These are phyloP conservation scores for Cutaneotrichosporon cutaneum DNA, from an alignment of 1,284 basidiomycete species.

Conservation along the genomic window DNA sequence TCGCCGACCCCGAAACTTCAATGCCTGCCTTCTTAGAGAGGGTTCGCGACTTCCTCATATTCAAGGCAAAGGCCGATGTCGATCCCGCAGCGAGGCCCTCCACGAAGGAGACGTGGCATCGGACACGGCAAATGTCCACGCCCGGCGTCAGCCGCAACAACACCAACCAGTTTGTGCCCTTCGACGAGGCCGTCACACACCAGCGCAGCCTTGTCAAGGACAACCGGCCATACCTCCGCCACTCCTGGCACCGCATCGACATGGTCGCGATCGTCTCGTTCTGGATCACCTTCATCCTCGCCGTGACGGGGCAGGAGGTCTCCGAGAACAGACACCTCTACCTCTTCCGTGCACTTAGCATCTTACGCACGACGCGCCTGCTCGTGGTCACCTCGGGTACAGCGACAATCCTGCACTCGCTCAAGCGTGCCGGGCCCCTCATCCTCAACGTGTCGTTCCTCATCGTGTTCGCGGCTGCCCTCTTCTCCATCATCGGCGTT, in stretches of 20 bases:
- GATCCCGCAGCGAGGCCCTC: conserved; percentile 1
- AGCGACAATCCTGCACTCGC: conserved; percentile 87
- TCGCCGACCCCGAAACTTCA: conserved; percentile 81
- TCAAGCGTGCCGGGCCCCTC: conserved; percentile 86
- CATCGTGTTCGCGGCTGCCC: conserved; percentile 80
- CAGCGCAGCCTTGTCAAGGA: conserved; percentile 48
- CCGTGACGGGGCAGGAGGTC: conserved; percentile 65
- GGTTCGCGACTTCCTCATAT: conserved; percentile 9
- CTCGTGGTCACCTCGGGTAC: conserved; percentile 89
- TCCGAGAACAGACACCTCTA: conserved; percentile 68
- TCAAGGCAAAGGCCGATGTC: conserved; percentile 8
- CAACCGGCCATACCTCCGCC: conserved; percentile 74
- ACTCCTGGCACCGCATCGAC: conserved; percentile 93
- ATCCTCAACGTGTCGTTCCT: conserved; percentile 88
- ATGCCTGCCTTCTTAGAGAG: conserved; percentile 54
- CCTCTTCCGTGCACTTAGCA: conserved; percentile 85
- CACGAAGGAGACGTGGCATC: conserved; percentile 9
- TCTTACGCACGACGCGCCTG: conserved; percentile 77
- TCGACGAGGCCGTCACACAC: conserved; percentile 55
- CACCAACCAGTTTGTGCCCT: conserved; percentile 44
- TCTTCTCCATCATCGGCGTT: conserved; percentile 89
- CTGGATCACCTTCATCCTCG: conserved; percentile 68
- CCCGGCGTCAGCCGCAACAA: conserved; percentile 1
- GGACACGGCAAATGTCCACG: not conserved
- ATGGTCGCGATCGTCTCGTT: conserved; percentile 67